These are phyloP conservation scores for Marasmius sp. DNA, from an alignment of 1,284 basidiomycete genomes.

Conservation along the genomic window DNA sequence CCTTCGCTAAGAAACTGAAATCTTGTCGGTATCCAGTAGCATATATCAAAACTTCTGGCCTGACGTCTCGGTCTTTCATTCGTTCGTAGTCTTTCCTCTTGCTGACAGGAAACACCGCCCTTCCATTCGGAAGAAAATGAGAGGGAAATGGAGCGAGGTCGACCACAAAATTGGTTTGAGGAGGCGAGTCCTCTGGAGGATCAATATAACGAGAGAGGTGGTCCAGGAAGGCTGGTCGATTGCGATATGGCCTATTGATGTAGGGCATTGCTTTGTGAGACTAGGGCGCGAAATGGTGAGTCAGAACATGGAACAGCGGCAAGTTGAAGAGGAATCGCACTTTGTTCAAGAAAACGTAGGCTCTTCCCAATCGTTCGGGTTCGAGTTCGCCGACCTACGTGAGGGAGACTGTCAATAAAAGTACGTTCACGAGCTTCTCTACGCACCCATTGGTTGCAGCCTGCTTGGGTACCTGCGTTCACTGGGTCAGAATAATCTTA, in stretches of 20 bases:
- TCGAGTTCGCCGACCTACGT: constrained; percentile 55
- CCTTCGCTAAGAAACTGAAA: constrained; percentile 51
- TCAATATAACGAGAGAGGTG: constrained; percentile 56
- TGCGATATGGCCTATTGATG: constrained; percentile 57
- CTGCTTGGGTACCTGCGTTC: constrained; percentile 45
- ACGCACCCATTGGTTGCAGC: constrained; percentile 65
- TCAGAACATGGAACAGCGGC: not conserved
- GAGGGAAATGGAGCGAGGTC: constrained; percentile 63
- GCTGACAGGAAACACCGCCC: constrained; percentile 47
- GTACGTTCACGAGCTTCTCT: not conserved
- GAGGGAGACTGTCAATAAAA: not conserved
- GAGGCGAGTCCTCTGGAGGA: constrained; percentile 49
- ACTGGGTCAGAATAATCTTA: not conserved
- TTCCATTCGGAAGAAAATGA: constrained; percentile 44
- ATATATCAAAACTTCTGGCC: constrained; percentile 52
- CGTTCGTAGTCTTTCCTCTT: constrained; percentile 45
- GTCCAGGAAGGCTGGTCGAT: constrained; percentile 42
- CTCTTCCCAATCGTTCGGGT: constrained; percentile 57
- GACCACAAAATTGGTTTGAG: constrained; percentile 48
- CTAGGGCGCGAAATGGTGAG: constrained; percentile 21
- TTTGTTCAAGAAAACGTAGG: constrained; percentile 52
- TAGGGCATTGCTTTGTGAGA: constrained; percentile 61
- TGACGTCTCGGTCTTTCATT: constrained; percentile 41
- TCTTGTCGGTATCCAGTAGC: constrained; percentile 56
- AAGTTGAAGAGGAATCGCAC: constrained; percentile 21